Evolutionary conservation across 2,329 filamentous ascomycete genomes (phyloP), one percentile per base, ranked within the genome.

Genomic region (Claviceps maximensis): DNA sequence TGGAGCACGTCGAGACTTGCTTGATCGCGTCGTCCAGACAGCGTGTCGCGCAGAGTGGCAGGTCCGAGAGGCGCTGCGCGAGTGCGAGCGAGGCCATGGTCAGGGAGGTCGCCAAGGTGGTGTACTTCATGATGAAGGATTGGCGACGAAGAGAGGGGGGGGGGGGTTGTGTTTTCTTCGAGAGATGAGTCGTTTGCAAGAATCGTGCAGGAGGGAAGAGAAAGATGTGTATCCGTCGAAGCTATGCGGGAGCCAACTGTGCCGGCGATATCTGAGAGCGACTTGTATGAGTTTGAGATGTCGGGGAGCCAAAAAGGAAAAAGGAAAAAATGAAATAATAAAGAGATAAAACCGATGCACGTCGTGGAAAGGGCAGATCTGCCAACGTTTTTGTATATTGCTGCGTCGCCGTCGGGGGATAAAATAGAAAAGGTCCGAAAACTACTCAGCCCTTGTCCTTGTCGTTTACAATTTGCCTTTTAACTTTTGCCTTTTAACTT

Each of bases 11-110:
- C 6, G 44, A 29, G 6, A 56, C 55, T n/a, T 56, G 49, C 50
- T 50, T 40, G 53, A 63, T 58, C 53, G 63, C 62, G 2, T 62
- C 55, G 49, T 55, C 48, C 27, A 67, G 55, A 56, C 65, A 67
- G 36, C 57, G 29, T 4, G 58, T 50, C 29, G 65, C 61, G 58
- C 65, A 68, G 50, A 53, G 50, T 56, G 66, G 65, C 47, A 66
- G 58, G 41, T 63, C 60, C 1, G 46, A 38, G 55, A 52, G 51
- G 50, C 52, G 54, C 57, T 62, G 57, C 53, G 62, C 63, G 48
- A 58, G 53, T 47, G 57, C 62, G 23, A 61, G 50, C 41, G 60
- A 49, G 54, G 59, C 59, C 54, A 62, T 29, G 23, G 25, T 19
- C 44, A 46, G 44, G 10, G 9, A 29, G 23, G 25, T 12, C n/a